These are phyloP conservation scores for Chlamydomonas urium DNA, from an alignment of 139 green algal genomes.

Conservation along the genomic window DNA sequence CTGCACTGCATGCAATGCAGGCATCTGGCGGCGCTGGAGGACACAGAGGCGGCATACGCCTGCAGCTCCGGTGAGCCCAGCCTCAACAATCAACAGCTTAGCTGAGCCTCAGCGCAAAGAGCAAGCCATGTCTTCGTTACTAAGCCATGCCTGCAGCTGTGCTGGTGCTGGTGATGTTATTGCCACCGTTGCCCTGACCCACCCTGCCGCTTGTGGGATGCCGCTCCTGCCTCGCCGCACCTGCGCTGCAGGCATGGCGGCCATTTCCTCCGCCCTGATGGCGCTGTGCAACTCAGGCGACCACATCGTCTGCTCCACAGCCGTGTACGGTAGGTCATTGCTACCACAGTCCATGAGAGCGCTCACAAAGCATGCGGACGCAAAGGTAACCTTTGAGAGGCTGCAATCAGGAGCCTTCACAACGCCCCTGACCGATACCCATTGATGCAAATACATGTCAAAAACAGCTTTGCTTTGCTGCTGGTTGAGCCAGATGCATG, in stretches of 20 bases:
- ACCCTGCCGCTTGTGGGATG: no score
- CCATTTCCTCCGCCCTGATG: constrained; percentile 59
- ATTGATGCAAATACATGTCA: no score
- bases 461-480: no score
- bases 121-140: no score
- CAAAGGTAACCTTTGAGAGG: no score
- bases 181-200: no score
- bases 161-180: no score
- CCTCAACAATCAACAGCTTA: background rate
- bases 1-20: constrained; percentile 13
- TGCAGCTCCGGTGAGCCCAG: constrained; percentile 29
- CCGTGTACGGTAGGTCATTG: constrained; percentile 44
- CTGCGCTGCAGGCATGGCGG: constrained; percentile 60
- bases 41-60: constrained; percentile 59
- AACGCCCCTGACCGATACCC: no score
- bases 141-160: no score
- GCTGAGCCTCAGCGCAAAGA: background rate
- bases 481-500: no score
- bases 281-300: constrained; percentile 62
- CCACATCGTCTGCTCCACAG: constrained; percentile 58
- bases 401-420: no score
- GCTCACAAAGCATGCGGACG: background rate
- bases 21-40: constrained; percentile 69
- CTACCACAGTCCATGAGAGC: background rate
- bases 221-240: background rate